A percentile compares a stretch with the other conserved stretches of the same genome.
Evolutionary conservation across 106 monocot species (phyloP).

Genomic region (Dactylorhiza incarnata): DNA sequence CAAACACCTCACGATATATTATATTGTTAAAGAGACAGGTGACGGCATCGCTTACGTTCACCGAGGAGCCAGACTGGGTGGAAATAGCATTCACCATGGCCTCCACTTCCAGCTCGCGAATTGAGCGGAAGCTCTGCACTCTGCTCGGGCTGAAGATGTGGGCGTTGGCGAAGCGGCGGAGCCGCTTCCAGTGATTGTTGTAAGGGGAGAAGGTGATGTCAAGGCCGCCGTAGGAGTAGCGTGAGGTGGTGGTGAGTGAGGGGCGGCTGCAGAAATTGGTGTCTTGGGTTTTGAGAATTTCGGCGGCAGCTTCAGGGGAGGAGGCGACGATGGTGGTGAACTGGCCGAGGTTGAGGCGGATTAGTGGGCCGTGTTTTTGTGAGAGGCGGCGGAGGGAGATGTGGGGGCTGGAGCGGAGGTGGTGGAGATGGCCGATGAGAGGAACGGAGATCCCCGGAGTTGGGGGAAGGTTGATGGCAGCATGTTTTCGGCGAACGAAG

Average conservation of each 20-base stretch:
- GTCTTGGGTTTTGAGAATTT: slow-evolving; percentile 34
- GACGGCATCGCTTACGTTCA: too few relatives aligned
- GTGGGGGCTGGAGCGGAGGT: slow-evolving; percentile 26
- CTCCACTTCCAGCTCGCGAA: too few relatives aligned
- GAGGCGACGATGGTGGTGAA: slow-evolving; percentile 26
- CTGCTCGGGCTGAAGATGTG: neutral
- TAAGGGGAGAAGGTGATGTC: slow-evolving; percentile 2
- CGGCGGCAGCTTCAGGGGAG: slow-evolving; percentile 18
- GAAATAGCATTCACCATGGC: too few relatives aligned
- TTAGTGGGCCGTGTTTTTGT: slow-evolving; percentile 22
- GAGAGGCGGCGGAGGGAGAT: slow-evolving; percentile 24
- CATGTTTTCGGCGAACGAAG: too few relatives aligned
- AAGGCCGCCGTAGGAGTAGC: too few relatives aligned
- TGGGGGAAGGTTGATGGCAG: slow-evolving; percentile 13
- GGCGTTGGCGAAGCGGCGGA: neutral
- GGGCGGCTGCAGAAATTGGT: slow-evolving; percentile 27
- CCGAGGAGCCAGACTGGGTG: too few relatives aligned
- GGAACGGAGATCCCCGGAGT: slow-evolving; percentile 26
- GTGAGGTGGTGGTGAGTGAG: neutral
- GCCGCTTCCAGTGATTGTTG: neutral
- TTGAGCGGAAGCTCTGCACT: neutral
- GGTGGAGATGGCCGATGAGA: slow-evolving; percentile 53
- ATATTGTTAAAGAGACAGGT: too few relatives aligned
- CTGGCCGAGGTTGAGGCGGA: slow-evolving; percentile 30
- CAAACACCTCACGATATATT: too few relatives aligned